Evolutionary conservation across 495 filamentous ascomycete species (phyloP).

Genomic region (Aspergillus haitiensis): DNA sequence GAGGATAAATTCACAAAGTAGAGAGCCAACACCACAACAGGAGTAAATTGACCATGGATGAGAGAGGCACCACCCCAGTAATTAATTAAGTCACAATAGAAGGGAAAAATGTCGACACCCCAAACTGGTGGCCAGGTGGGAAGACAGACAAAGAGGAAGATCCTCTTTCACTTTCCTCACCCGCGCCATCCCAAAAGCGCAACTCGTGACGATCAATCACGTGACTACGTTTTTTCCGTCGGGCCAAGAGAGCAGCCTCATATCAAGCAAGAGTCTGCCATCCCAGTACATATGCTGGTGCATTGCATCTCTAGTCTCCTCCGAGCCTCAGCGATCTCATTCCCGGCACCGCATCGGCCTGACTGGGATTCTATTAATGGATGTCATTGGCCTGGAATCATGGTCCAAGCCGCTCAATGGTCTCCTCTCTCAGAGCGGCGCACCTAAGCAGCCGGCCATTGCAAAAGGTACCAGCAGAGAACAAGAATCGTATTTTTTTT

Average conservation of each 20-base stretch:
- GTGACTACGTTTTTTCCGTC: constrained; percentile 36
- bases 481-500: too few relatives aligned
- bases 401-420: constrained; percentile 44
- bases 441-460: constrained; percentile 30
- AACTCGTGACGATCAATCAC: constrained; percentile 43
- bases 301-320: not conserved
- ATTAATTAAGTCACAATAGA: constrained; percentile 13
- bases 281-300: not conserved
- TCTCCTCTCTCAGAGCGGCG: constrained; percentile 40
- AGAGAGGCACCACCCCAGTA: not conserved
- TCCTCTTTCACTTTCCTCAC: constrained; percentile 25
- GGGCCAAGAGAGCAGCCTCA: not conserved
- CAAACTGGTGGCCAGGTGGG: constrained; percentile 11
- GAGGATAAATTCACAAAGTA: constrained; percentile 24
- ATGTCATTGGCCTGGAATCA: constrained; percentile 52
- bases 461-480: constrained; percentile 29
- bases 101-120: constrained; percentile 13
- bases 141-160: constrained; percentile 25
- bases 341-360: not conserved
- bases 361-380: constrained; percentile 43
- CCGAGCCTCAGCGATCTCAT: not conserved
- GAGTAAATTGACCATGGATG: constrained; percentile 18
- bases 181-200: constrained; percentile 42
- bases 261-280: not conserved
- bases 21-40: constrained; percentile 22